Conservation (phyloP, 2,329 filamentous ascomycete species). For the Stagonosporopsis vannaccii region DNA sequence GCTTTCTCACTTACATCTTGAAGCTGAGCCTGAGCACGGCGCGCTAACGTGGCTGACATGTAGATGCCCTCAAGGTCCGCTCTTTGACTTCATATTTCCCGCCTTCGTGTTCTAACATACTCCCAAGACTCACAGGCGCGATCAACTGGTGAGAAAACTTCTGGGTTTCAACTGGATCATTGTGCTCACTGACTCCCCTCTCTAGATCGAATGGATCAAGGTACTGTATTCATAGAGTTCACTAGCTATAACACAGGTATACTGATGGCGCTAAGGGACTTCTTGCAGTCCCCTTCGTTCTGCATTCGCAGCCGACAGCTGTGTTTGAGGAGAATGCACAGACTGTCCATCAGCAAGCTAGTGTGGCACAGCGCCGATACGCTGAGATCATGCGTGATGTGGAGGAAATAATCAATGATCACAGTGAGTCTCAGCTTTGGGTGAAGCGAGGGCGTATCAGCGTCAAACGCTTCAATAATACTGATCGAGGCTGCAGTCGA, state of each 20-base stretch:
- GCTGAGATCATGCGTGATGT: constrained; percentile 95
- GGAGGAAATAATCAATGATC: constrained; percentile 88
- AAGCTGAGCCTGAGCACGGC: constrained; percentile 9
- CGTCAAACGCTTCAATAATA: not conserved
- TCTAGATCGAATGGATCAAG: constrained; percentile 89
- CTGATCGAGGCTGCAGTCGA: constrained; percentile 60
- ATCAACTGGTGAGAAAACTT: constrained; percentile 78
- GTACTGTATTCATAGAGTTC: constrained; percentile 40
- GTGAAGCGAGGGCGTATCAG: not conserved
- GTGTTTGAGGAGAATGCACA: constrained; percentile 75
- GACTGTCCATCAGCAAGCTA: constrained; percentile 74
- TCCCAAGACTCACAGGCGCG: constrained; percentile 82
- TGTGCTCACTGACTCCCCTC: not conserved
- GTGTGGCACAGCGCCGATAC: constrained; percentile 84
- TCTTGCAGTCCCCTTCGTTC: constrained; percentile 92
- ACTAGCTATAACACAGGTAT: not conserved
- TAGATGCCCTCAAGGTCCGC: constrained; percentile 70
- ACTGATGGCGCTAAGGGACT: constrained; percentile 54
- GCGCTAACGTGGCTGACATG: constrained; percentile 26
- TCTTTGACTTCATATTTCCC: constrained; percentile 13
- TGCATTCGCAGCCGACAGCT: constrained; percentile 93
- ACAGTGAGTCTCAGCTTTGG: constrained; percentile 65
- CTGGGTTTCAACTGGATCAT: too few species aligned
- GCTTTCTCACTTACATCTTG: not conserved
- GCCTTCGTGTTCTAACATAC: constrained; percentile 19